Evolutionary conservation across 1,139 yeast genomes (phyloP), one percentile per base, ranked within the genome.

Genomic region (Hemisphaericaspora xylofermentans): DNA sequence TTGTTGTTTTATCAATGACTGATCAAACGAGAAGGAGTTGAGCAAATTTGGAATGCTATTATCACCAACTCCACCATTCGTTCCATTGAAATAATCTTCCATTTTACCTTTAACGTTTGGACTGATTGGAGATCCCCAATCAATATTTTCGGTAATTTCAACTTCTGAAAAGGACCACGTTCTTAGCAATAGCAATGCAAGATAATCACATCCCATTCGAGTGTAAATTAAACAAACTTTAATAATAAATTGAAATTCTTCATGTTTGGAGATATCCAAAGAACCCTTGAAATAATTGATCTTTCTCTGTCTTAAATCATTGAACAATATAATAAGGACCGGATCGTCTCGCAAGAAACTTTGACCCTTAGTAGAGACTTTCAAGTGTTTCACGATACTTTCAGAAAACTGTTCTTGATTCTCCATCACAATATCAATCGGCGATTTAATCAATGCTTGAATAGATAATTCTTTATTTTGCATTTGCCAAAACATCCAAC

Each of bases 161-260:
- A 42, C 60, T 21, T 57, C 60, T 25, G 71, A 61, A 54, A 89
- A 91, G 25, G 65, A 64, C 97, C 97, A 91, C 44, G 77, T 78
- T 39, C 68, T 68, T 3, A 86, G 66, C 39, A 89, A 59, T 36
- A 81, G 73, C 15, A 87, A 57, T 0, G 91, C 82, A 36, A 91
- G 60, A 48, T 82, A 77, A 52, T 91, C 96, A 64, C 98, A 91
- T 0, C 98, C 98, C 96, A 91, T 88, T 44, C 95, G 71, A 12
- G 80, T 71, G 54, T 88, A 87, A 43, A 88, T 84, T 35, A 75
- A 66, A 10, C 86, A 75, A 6, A 84, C 83, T 48, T 80, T 78
- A 17, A 78, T 57, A 10, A 89, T 74, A 53, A 83, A 80, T 12
- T 73, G 68, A 42, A 76, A 78, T 54, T 91, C 97, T 36, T 68